A percentile compares a stretch with the other conserved stretches of the same genome.
These are phyloP conservation scores for Metschnikowia vanudenii DNA, from an alignment of 805 yeast species.

Conservation along the genomic window DNA sequence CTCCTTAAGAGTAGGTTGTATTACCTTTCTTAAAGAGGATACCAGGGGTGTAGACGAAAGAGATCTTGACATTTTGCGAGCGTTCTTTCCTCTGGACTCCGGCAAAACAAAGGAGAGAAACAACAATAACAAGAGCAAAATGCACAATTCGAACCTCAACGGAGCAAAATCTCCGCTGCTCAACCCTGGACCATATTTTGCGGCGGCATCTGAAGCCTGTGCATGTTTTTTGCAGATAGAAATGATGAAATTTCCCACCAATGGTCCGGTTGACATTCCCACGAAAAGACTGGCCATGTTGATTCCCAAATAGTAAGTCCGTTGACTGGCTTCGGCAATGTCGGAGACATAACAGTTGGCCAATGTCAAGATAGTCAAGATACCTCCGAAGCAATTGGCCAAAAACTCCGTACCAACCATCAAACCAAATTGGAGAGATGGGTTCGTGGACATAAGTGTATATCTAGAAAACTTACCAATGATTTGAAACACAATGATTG, in stretches of 20 bases:
- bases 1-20: background rate
- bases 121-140: slow-evolving; percentile 31
- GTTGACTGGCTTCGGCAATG: slow-evolving; percentile 58
- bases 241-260: slow-evolving; percentile 39
- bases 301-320: slow-evolving; percentile 60
- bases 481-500: slow-evolving; percentile 20
- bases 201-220: background rate
- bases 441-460: slow-evolving; percentile 26
- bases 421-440: slow-evolving; percentile 30
- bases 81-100: slow-evolving; percentile 61
- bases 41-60: slow-evolving; percentile 25
- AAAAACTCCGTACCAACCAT: slow-evolving; percentile 47
- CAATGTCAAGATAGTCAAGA: slow-evolving; percentile 53
- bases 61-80: slow-evolving; percentile 52
- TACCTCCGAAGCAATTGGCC: slow-evolving; percentile 61
- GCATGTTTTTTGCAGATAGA: slow-evolving; percentile 4
- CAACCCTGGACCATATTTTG: slow-evolving; percentile 17
- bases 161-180: slow-evolving; percentile 32
- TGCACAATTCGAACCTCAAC: slow-evolving; percentile 30
- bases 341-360: slow-evolving; percentile 73
- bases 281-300: slow-evolving; percentile 57
- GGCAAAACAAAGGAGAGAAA: slow-evolving; percentile 42
- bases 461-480: slow-evolving; percentile 25
- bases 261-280: slow-evolving; percentile 66
- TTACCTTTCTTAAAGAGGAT: slow-evolving; percentile 1